Evolutionary conservation across 2,329 filamentous ascomycete genomes (phyloP).

Genomic region (Colletotrichum sp.): DNA sequence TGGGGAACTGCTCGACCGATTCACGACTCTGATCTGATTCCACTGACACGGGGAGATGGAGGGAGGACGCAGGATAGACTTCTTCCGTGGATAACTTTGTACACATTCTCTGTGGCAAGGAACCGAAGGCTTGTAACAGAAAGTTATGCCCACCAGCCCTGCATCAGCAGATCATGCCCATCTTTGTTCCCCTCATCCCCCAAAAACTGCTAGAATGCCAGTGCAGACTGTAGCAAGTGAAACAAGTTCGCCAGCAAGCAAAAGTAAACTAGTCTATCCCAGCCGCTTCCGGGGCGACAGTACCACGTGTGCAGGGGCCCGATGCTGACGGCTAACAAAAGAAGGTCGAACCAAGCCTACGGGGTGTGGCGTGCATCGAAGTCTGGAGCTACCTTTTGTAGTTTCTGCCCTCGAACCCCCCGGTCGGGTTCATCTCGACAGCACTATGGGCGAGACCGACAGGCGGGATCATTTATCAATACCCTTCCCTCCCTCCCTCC

Average conservation of each 20-base stretch:
- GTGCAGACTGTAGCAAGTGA: not conserved
- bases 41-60: not conserved
- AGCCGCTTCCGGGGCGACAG: constrained; percentile 3
- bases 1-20: not conserved
- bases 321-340: not conserved
- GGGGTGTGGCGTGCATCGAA: not conserved
- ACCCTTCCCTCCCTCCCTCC: not conserved
- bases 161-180: not conserved
- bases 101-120: not conserved
- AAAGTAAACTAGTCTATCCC: not conserved
- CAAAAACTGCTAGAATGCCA: not conserved
- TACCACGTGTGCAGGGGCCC: constrained; percentile 15
- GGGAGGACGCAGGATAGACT: not conserved
- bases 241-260: not conserved
- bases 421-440: constrained; percentile 9
- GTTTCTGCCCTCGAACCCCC: not conserved
- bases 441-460: not conserved
- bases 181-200: not conserved
- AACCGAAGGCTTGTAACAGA: not conserved
- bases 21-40: not conserved
- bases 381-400: not conserved
- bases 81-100: not conserved
- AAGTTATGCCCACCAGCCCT: not conserved
- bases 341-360: constrained; percentile 1
- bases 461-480: not conserved